Evolutionary conservation across 2,329 filamentous ascomycete genomes (phyloP), one percentile per base, ranked within the genome.

Genomic region (Exophiala xenobiotica): DNA sequence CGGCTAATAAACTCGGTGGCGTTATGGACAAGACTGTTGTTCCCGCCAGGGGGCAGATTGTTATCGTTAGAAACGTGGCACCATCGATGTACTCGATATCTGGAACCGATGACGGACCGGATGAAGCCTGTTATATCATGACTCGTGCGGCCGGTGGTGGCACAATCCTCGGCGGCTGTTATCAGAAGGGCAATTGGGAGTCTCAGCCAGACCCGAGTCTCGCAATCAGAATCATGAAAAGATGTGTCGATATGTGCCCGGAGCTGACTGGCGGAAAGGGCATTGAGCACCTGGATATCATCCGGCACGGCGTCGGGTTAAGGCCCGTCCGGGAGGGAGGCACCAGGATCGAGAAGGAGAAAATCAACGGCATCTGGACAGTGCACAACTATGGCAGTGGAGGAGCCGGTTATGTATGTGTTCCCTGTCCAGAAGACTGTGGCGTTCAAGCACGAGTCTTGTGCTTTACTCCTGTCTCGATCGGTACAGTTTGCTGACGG

Each of bases 151-250:
- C 67, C 43, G 80, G 83, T n/a, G 91, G 90, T 16, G 91, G 91
- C 8, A 93, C 88, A 0, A 78, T 96, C 35, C 74, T 96, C 2
- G 91, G 90, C n/a, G 91, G 91, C 2, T 92, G 85, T 40, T 88
- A 95, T 63, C 85, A 90, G 67, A 81, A 86, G 62, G 79, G 83
- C 22, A 86, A 84, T 63, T 95, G 89, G 89, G 87, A 93, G 60
- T 79, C 83, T 29, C 79, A 85, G 59, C 83, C 86, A 1, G 90
- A 96, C 63, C 85, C 86, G 0, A 89, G 88, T 64, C 76, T 90
- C n/a, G 88, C 90, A 0, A 71, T 79, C 47, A 79, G 90, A 9
- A 95, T 96, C 66, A 93, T 96, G 88, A 83, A 85, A 70, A 80
- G 90, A n/a, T 78, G 79, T 18, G 75, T 88, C 4, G 78, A 81